A percentile compares a stretch with the other conserved stretches of the same genome.
Conservation (phyloP, 2,329 filamentous ascomycete genomes). For the Leptoxyphium fumago region DNA sequence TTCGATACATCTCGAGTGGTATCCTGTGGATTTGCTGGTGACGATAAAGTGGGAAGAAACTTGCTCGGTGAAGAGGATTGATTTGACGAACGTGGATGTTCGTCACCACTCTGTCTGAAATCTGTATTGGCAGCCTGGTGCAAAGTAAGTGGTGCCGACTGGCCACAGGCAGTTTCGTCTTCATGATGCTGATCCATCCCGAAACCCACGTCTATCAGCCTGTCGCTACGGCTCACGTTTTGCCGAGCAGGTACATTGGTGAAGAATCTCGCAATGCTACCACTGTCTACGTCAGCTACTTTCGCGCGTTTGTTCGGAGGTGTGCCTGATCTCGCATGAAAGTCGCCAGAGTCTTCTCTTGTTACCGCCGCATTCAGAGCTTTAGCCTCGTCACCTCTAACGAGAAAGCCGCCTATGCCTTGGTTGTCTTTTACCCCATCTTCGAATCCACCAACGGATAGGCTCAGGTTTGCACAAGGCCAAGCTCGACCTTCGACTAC, state of each 20-base stretch:
- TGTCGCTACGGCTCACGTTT: slow-evolving; percentile 9
- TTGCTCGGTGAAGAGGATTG: not conserved
- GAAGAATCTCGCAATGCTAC: slow-evolving; percentile 24
- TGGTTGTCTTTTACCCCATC: slow-evolving; percentile 71
- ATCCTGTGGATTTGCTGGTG: not conserved
- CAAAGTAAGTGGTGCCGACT: too few relatives aligned
- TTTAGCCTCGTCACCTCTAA: slow-evolving; percentile 47
- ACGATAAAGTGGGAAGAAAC: not conserved
- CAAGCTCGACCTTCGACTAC: slow-evolving; percentile 64
- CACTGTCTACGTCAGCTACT: slow-evolving; percentile 11
- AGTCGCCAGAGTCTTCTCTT: slow-evolving; percentile 12
- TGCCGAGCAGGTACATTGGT: slow-evolving; percentile 5
- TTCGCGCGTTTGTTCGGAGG: slow-evolving; percentile 22
- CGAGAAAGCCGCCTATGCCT: slow-evolving; percentile 74
- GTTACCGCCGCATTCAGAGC: slow-evolving; percentile 21
- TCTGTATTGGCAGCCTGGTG: too few relatives aligned
- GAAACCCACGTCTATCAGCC: not conserved
- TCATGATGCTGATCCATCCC: too few relatives aligned
- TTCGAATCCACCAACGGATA: slow-evolving; percentile 86
- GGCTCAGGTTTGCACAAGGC: slow-evolving; percentile 81
- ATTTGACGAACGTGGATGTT: not conserved
- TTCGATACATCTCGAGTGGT: not conserved
- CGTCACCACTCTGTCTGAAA: not conserved
- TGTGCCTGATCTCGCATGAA: slow-evolving; percentile 7
- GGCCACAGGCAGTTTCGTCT: too few relatives aligned